Evolutionary conservation across 352 stramenopile genomes (phyloP).

Genomic region (Phytophthora parvispora): DNA sequence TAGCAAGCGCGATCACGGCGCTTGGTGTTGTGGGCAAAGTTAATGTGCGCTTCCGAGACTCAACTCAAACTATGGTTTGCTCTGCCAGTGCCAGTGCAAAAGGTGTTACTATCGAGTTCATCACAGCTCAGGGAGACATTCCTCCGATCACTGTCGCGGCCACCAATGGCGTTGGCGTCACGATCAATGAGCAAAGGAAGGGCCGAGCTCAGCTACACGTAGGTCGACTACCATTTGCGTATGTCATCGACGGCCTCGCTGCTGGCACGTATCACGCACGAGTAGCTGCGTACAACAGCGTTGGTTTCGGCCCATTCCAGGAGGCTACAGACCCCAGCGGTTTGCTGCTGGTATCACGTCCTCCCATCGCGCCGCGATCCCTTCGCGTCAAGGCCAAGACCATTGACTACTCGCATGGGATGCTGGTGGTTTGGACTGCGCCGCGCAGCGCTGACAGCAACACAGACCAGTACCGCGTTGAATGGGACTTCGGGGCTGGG

Average conservation of each 20-base stretch:
- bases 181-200: conserved; percentile 58
- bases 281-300: conserved; percentile 95
- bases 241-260: conserved; percentile 85
- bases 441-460: conserved; percentile 87
- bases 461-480: conserved; percentile 89
- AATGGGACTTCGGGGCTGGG: conserved; percentile 94
- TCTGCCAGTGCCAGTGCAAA: conserved; percentile 30
- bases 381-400: conserved; percentile 82
- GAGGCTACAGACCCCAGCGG: conserved; percentile 44
- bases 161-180: conserved; percentile 12
- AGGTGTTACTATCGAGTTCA: conserved; percentile 66
- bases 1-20: conserved; percentile 60
- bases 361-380: conserved; percentile 62
- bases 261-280: conserved; percentile 90
- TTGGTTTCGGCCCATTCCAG: conserved; percentile 91
- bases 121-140: conserved; percentile 63
- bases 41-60: conserved; percentile 50
- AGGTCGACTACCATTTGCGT: conserved; percentile 84
- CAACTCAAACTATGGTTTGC: conserved; percentile 61
- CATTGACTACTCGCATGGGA: conserved; percentile 33
- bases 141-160: conserved; percentile 29
- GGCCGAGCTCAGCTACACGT: conserved; percentile 65
- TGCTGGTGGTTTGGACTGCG: conserved; percentile 80
- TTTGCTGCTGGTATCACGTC: conserved; percentile 38
- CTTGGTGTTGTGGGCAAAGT: conserved; percentile 72